Conservation (phyloP, 140 eudicot species). For the Stevia rebaudiana region DNA sequence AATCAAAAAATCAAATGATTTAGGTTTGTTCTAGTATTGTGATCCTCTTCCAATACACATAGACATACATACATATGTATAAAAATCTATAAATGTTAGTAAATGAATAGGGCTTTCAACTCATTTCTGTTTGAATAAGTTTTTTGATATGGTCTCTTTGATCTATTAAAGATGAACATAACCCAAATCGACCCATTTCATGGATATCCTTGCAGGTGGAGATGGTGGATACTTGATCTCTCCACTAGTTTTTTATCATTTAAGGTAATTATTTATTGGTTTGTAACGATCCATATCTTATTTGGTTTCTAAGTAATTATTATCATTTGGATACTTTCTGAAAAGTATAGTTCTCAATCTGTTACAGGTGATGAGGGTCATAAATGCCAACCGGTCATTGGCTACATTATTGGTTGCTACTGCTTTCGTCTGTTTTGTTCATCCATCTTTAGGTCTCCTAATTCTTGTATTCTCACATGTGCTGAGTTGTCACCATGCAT, state of each 20-base stretch:
- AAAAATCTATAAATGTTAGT: too few relatives aligned
- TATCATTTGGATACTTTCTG: slow-evolving; percentile 1
- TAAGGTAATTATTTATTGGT: slow-evolving; percentile 47
- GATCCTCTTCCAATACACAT: too few relatives aligned
- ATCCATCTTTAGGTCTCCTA: slow-evolving; percentile 91
- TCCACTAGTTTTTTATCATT: slow-evolving; percentile 37
- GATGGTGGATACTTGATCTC: slow-evolving; percentile 45
- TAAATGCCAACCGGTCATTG: slow-evolving; percentile 54
- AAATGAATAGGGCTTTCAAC: neutral
- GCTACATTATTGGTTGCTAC: slow-evolving; percentile 50
- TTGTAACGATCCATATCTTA: neutral
- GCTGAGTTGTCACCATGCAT: slow-evolving; percentile 73
- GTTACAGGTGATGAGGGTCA: slow-evolving; percentile 59
- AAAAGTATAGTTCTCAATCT: neutral
- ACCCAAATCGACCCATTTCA: neutral
- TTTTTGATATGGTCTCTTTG: neutral
- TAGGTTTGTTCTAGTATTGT: too few relatives aligned
- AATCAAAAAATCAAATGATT: too few relatives aligned
- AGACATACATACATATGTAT: too few relatives aligned
- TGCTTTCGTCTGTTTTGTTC: slow-evolving; percentile 71
- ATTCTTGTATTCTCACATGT: slow-evolving; percentile 56
- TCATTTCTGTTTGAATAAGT: too few relatives aligned
- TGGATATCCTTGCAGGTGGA: slow-evolving; percentile 55
- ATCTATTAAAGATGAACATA: neutral
- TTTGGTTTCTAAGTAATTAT: too few relatives aligned